Percentiles rank a stretch among this genome's conserved stretches.
These are phyloP conservation scores for Singerocomus rubriflavus DNA, from an alignment of 1,284 basidiomycete genomes.

Conservation along the genomic window DNA sequence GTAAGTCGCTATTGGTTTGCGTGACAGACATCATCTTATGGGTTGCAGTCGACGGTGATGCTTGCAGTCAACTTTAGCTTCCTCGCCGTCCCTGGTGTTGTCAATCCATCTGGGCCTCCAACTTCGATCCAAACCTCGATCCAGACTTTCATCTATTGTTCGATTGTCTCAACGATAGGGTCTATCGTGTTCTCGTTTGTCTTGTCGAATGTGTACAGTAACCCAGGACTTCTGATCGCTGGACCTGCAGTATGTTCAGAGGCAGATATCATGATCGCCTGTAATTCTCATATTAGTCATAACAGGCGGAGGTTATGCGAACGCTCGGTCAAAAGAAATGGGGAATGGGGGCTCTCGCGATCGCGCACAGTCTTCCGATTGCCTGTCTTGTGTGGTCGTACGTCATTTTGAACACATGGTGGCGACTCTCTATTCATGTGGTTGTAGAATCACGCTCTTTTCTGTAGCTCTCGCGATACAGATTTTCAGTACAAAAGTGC, in stretches of 20 bases:
- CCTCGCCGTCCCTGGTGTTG: too few species aligned
- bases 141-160: too few species aligned
- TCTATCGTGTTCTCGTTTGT: conserved; percentile 9
- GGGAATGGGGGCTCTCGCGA: conserved; percentile 12
- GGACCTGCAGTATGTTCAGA: conserved; percentile 6
- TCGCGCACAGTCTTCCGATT: conserved; percentile 3
- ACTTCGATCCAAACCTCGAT: too few species aligned
- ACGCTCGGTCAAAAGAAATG: conserved; percentile 3
- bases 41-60: conserved; percentile 20
- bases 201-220: conserved; percentile 3
- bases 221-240: conserved; percentile 8
- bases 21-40: neutral
- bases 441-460: neutral
- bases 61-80: conserved; percentile 14
- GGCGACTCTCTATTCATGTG: neutral
- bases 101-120: too few species aligned
- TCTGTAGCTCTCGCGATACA: conserved; percentile 4
- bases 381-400: conserved; percentile 15
- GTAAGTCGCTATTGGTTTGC: conserved; percentile 32
- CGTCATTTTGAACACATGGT: neutral
- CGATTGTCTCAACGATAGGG: too few species aligned
- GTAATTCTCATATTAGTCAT: neutral
- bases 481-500: conserved; percentile 7
- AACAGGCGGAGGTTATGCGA: conserved; percentile 7
- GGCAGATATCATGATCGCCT: neutral